Base-by-base conservation (phyloP, 1,139 yeast species). In the Hemisphaericaspora xylofermentans region DNA sequence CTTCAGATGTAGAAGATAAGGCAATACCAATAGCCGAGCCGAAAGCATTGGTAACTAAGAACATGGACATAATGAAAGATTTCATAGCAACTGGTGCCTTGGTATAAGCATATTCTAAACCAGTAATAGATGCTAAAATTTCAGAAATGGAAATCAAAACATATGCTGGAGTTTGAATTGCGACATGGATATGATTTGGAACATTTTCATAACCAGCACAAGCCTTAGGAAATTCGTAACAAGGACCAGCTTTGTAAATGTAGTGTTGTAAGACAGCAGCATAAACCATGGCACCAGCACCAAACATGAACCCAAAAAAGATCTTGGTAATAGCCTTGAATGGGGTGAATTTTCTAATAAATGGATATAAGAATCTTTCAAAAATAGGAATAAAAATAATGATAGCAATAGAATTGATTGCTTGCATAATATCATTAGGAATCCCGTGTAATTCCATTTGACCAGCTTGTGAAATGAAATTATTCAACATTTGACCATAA, bases 241-340 rank as follows among this genome's bases (percentile, higher is more conserved):
- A 87, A 43, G 93, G 91, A 16, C 88, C 88, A 6, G 85, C 70
- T 38, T 64, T 58, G 68, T 88, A 88, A 49, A 88, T 81, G 57
- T 69, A 70, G 57, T 81, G 78, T 66, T 88, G 96, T 50, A 86
- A 73, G 35, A 85, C 81, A 12, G 95, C 91, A 40, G 95, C 93
- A 57, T 84, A 80, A 24, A 81, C 76, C 82, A 86, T 84, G 27
- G 95, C 76, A 29, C 72, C 54, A 4, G 89, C 64, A 39, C 83
- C 88, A 43, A 85, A 70, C 60, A 83, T 61, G 67, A 88, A 88
- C 7, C 96, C 96, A 48, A 72, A 68, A 56, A 76, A 71, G 51
- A 88, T 88, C 61, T 86, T 80, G 45, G 88, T 74, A 52, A 87
- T 79, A 28, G 96, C 80, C 49, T 70, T 79, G 58, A 82, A 78